Evolutionary conservation across 2,329 filamentous ascomycete genomes (phyloP).

Genomic region (Fusarium begoniae): DNA sequence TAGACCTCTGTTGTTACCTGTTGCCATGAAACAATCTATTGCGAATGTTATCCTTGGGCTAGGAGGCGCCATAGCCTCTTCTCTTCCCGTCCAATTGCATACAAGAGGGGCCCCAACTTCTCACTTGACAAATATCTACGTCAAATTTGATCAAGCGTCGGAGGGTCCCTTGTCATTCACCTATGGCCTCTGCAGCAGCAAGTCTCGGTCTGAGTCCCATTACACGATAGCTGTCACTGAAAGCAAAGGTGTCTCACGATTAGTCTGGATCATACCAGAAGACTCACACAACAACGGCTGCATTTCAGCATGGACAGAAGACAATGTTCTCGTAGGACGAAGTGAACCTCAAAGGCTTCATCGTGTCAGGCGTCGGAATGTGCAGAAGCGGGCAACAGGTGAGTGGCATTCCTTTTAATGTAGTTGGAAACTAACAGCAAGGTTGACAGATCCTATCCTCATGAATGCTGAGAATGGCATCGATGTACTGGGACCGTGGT

Average conservation of each 20-base stretch:
- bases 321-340: not conserved
- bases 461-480: not conserved
- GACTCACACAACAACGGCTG: not conserved
- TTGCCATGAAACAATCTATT: not conserved
- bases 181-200: not conserved
- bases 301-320: not conserved
- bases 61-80: not conserved
- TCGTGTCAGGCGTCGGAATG: not conserved
- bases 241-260: not conserved
- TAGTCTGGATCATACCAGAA: not conserved
- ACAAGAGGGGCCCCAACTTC: not conserved
- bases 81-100: not conserved
- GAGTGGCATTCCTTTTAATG: fast-evolving
- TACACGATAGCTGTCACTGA: conserved; percentile 1
- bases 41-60: not conserved
- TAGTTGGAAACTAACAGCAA: fast-evolving
- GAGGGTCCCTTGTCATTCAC: not conserved
- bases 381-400: not conserved
- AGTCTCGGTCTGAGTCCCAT: not conserved
- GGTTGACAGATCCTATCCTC: not conserved
- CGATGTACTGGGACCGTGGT: not conserved
- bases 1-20: not conserved
- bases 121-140: conserved; percentile 3
- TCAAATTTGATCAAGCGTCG: not conserved
- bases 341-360: not conserved